Conservation (phyloP, 805 yeast species). For the Wickerhamomyces ciferrii region DNA sequence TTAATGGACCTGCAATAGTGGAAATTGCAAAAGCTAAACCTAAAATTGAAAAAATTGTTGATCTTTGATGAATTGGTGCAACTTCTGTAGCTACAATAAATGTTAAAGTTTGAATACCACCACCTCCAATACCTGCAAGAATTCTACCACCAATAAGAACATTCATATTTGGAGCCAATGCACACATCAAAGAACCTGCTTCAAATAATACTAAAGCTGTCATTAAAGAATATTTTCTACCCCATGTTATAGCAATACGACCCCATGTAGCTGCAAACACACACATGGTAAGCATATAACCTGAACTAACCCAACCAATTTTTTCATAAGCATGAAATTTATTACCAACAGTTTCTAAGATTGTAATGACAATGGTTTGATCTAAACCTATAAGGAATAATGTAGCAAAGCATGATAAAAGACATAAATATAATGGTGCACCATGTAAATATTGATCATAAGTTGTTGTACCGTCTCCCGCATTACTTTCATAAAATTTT, state of each 20-base stretch:
- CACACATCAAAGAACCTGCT: constrained; percentile 54
- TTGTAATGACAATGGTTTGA: constrained; percentile 48
- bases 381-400: constrained; percentile 41
- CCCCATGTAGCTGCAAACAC: constrained; percentile 51
- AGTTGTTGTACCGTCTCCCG: constrained; percentile 1
- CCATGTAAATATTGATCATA: constrained; percentile 3
- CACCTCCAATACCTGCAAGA: constrained; percentile 66
- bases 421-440: constrained; percentile 4
- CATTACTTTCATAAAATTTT: background rate
- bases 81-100: constrained; percentile 50
- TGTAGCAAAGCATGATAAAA: constrained; percentile 15
- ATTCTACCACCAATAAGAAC: constrained; percentile 65
- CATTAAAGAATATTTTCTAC: constrained; percentile 44
- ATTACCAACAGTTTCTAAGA: constrained; percentile 41
- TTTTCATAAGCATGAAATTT: constrained; percentile 44
- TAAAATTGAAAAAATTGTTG: constrained; percentile 18
- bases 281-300: constrained; percentile 47
- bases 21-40: constrained; percentile 39
- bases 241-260: constrained; percentile 46
- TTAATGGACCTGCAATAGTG: constrained; percentile 53
- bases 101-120: constrained; percentile 52
- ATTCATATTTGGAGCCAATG: constrained; percentile 45
- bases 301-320: constrained; percentile 54
- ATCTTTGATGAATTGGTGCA: constrained; percentile 25
- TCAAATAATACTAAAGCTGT: constrained; percentile 47